Percentiles rank a stretch among this genome's conserved stretches.
Conservation (phyloP, 352 stramenopile genomes). For the Globisporangium heterothallicum region DNA sequence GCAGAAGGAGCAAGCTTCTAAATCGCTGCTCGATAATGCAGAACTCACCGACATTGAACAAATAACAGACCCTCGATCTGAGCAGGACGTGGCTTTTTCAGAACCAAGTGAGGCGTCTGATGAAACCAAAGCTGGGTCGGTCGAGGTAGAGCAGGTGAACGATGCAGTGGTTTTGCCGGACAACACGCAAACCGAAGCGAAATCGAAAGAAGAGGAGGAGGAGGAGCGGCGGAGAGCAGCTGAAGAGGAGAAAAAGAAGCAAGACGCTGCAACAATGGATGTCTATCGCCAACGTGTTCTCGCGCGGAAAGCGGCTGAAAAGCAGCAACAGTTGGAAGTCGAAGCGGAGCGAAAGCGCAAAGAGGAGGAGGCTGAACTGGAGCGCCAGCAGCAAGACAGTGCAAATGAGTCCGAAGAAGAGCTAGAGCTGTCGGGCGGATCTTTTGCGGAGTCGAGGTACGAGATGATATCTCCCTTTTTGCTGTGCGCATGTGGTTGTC, state of each 20-base stretch:
- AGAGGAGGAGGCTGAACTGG: slow-evolving; percentile 28
- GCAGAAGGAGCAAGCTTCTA: not conserved
- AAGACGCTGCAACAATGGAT: slow-evolving; percentile 54
- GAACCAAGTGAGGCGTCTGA: too few relatives aligned
- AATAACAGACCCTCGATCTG: not conserved
- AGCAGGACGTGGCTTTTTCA: not conserved
- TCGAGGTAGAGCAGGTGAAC: not conserved
- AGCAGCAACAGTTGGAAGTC: slow-evolving; percentile 41
- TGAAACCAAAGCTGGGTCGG: not conserved
- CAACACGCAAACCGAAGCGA: not conserved
- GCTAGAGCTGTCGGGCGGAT: slow-evolving; percentile 50
- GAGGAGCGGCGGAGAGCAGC: slow-evolving; percentile 22
- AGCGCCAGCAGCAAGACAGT: slow-evolving; percentile 9
- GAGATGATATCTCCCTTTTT: slow-evolving; percentile 1
- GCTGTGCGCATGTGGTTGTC: slow-evolving; percentile 1
- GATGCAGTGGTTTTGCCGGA: too few relatives aligned
- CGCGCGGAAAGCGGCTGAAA: slow-evolving; percentile 54
- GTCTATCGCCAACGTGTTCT: slow-evolving; percentile 64
- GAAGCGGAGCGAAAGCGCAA: slow-evolving; percentile 25
- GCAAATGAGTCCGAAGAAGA: slow-evolving; percentile 40
- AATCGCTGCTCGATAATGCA: not conserved
- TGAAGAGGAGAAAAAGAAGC: slow-evolving; percentile 50
- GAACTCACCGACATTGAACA: not conserved
- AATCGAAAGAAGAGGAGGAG: slow-evolving; percentile 25
- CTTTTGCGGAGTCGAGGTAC: slow-evolving; percentile 68